Base-by-base conservation (phyloP, 805 yeast genomes). In the Spathaspora girioi region DNA sequence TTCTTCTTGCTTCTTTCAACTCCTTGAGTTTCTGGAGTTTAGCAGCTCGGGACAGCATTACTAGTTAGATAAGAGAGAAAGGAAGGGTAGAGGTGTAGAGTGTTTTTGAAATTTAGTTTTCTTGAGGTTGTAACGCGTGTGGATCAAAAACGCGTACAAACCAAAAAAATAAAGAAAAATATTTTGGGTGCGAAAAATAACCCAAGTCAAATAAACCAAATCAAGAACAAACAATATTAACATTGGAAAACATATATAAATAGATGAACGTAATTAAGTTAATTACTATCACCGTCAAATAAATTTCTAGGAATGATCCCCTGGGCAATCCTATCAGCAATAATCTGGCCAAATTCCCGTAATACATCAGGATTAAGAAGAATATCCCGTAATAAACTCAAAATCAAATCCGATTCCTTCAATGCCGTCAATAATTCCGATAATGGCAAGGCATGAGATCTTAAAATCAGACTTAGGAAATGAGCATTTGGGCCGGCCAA, bases 1-100 rank as follows among this genome's bases (percentile, higher is more conserved):
- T 82, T 19, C 79, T 77, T 65, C 90, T 77, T 18, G 91, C 83
- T 51, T 79, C 84, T 51, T 84, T 77, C 49, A 87, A 75, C 54
- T 83, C 79, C 56, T 81, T 85, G 26, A 87, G 70, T 67, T 80
- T 84, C 49, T 76, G 72, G 31, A 57, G 64, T 49, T 56, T 63
- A 27, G 59, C 58, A 38, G 63, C 61, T 54, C 67, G 63, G 23
- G 70, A 62, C 74, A 70, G 70, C 70, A 65, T 65, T 6, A 23
- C 26, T 23, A 23, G 26, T 23, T 23, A 23, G 26, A 23, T 3
- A 23, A 23, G n/a, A 23, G 26, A 23, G 26, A 23, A 23, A 23
- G 35, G 17, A 19, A 35, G 15, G 5, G 40, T 35, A n/a, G n/a
- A n/a, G n/a, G n/a, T n/a, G n/a, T n/a, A n/a, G 40, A 35, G 17